Conservation (phyloP, 23 red algal species). For the Gracilaria domingensis region DNA sequence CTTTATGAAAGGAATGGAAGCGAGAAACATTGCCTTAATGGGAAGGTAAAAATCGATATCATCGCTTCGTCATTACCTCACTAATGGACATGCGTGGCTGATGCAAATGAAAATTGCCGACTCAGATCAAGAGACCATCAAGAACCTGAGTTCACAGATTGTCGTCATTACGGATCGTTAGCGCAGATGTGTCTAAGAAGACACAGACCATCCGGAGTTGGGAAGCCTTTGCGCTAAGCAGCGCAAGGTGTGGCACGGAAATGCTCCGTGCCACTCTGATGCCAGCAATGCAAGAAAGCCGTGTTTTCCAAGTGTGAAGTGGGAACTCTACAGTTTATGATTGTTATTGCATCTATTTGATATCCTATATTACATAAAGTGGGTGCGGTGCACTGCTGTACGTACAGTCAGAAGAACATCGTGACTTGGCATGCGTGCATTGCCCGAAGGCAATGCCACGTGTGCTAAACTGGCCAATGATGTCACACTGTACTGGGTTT, state of each 20-base stretch:
- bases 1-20: neutral
- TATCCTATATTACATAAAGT: too few relatives aligned
- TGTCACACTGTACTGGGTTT: too few relatives aligned
- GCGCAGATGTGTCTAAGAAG: conserved; percentile 17
- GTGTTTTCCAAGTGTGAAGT: too few relatives aligned
- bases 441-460: too few relatives aligned
- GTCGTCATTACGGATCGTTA: neutral
- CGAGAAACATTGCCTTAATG: conserved; percentile 7
- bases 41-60: neutral
- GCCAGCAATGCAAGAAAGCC: neutral
- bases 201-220: neutral
- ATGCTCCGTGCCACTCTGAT: neutral
- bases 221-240: too few relatives aligned
- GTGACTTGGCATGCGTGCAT: too few relatives aligned
- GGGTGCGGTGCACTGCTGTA: too few relatives aligned
- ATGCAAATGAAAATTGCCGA: conserved; percentile 8
- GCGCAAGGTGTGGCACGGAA: neutral
- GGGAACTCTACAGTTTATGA: too few relatives aligned
- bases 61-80: neutral
- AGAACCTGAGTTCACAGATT: neutral
- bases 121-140: neutral
- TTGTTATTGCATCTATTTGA: too few relatives aligned
- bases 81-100: conserved; percentile 16
- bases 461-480: too few relatives aligned
- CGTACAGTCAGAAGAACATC: too few relatives aligned